Base-by-base conservation (phyloP, 352 stramenopile species). In the Phytophthora hibernalis region DNA sequence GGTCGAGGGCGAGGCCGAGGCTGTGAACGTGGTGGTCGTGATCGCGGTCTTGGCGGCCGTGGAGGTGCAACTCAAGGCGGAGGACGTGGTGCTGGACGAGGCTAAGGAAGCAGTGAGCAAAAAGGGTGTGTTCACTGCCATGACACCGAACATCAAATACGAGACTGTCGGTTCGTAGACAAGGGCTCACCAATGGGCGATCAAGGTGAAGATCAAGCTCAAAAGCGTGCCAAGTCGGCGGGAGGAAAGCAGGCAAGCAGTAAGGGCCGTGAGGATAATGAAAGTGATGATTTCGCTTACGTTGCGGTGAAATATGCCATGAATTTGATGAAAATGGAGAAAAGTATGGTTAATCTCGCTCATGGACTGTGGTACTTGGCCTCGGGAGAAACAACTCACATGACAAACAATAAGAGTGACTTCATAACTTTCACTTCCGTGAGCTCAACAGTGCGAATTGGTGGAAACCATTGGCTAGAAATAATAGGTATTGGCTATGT, bases 331-430 rank as follows among this genome's bases (percentile, higher is more conserved):
- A 42, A 42, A 18, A 8, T 42, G 35, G 15, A n/a, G 15, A 42
- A 42, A 16, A 7, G 12, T 8, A 16, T 5, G 1, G 12, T 13
- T 18, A 13, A n/a, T 42, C 11, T n/a, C 3, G 55, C 44, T 18
- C 28, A 9, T 31, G 31, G 54, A 37, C 33, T 30, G 16, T 63
- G 55, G 55, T 63, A 63, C 16, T 38, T 63, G 43, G 55, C 54
- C 40, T 54, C 21, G 38, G 55, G 43, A 54, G 43, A 43, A 1
- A 49, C 55, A 20, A 54, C 3, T 40, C 55, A 63, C 13, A 54
- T 63, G 9, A 54, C 55, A 10, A 63, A 63, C 18, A 18, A 54
- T 13, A 37, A 54, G 33, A 7, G 10, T 37, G 55, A 38, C 16
- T 63, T 63, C 30, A 18, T 63, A 3, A 26, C 28, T 16, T 54